phyloP scores from a whole-genome alignment of 768 basidiomycete genomes.

The Naganishia vishniacii region DNA sequence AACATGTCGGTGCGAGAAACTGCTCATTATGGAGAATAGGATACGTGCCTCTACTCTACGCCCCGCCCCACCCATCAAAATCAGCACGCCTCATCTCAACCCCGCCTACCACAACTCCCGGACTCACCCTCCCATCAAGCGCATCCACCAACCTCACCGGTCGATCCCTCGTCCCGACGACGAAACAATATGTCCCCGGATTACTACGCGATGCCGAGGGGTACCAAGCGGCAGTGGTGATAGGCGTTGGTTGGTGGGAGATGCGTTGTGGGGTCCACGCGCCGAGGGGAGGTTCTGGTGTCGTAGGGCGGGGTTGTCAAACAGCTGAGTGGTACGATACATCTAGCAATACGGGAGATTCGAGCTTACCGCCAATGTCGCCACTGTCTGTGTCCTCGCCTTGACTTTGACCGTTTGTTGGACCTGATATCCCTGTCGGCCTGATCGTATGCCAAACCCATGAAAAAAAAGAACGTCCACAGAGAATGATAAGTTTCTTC shows the following conservation, averaged over 20 bases:
- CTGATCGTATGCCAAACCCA: slow-evolving; percentile 1
- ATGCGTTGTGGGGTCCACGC: slow-evolving; percentile 30
- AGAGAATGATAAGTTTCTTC: too few species aligned
- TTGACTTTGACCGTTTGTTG: slow-evolving; percentile 19
- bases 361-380: too few species aligned
- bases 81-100: background rate
- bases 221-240: slow-evolving; percentile 79
- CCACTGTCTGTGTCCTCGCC: too few species aligned
- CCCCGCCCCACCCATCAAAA: background rate
- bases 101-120: background rate
- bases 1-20: slow-evolving; percentile 74
- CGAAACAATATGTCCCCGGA: slow-evolving; percentile 70
- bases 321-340: too few species aligned
- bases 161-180: slow-evolving; percentile 73
- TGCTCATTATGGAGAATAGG: slow-evolving; percentile 90
- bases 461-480: too few species aligned
- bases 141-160: slow-evolving; percentile 83
- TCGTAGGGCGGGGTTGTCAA: too few species aligned
- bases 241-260: slow-evolving; percentile 61
- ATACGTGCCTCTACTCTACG: slow-evolving; percentile 82
- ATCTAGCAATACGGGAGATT: too few species aligned
- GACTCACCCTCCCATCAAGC: slow-evolving; percentile 61
- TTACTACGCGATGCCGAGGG: slow-evolving; percentile 62
- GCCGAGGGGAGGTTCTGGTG: background rate
- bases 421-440: slow-evolving; percentile 11